These are phyloP conservation scores for Hirschfeldia incana DNA, from an alignment of 345 rosid genomes.

Conservation along the genomic window DNA sequence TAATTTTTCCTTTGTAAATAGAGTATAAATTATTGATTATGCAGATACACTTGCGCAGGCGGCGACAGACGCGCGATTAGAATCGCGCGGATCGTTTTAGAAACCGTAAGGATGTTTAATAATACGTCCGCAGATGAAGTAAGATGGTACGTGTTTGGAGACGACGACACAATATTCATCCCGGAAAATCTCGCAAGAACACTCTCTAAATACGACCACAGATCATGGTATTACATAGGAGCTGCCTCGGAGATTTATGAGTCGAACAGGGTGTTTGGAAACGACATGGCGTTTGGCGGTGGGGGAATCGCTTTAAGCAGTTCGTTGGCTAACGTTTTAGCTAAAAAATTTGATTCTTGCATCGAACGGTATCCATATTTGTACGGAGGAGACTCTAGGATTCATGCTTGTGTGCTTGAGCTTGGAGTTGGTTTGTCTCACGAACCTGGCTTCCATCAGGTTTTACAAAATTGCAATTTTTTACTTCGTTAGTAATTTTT, in stretches of 20 bases:
- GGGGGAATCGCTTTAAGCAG: constrained; percentile 79
- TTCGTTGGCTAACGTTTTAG: constrained; percentile 69
- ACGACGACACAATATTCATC: constrained; percentile 74
- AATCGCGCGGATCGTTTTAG: constrained; percentile 64
- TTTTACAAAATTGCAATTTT: constrained; percentile 20
- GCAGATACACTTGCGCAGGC: constrained; percentile 51
- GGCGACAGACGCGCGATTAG: constrained; percentile 76
- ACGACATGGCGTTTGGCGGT: constrained; percentile 77
- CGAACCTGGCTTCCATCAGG: constrained; percentile 98
- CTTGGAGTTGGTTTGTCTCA: constrained; percentile 72
- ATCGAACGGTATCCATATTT: constrained; percentile 80
- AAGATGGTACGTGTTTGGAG: constrained; percentile 86
- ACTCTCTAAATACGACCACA: constrained; percentile 76
- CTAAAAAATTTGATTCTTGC: constrained; percentile 73
- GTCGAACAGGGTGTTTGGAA: constrained; percentile 59
- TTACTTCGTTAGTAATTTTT: background rate
- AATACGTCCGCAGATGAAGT: constrained; percentile 43
- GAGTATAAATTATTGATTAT: background rate
- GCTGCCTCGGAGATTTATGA: constrained; percentile 62
- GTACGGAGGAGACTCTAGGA: constrained; percentile 76
- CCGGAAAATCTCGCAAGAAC: constrained; percentile 69
- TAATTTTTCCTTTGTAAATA: background rate
- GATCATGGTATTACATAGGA: constrained; percentile 77
- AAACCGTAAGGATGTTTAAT: constrained; percentile 44
- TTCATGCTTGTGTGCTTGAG: constrained; percentile 74